Evolutionary conservation across 257 asterid genomes (phyloP).

Genomic region (Plectranthus barbatus): DNA sequence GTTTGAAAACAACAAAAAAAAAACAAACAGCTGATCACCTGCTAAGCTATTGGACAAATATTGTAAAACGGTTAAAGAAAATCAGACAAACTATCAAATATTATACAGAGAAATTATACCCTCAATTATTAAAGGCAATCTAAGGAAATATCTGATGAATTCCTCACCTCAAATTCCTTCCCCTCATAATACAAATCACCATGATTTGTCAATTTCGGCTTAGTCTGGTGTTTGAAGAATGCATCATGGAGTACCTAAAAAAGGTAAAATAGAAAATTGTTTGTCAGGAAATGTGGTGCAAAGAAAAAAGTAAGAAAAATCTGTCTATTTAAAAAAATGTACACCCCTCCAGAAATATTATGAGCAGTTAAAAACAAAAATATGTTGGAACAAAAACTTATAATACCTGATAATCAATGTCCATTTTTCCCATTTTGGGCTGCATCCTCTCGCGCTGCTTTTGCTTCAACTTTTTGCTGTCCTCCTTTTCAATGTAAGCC

Average conservation of each 20-base stretch:
- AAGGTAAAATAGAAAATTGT: neutral
- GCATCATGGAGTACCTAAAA: conserved; percentile 94
- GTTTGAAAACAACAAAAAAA: neutral
- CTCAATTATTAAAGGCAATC: neutral
- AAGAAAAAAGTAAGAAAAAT: neutral
- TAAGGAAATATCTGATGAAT: neutral
- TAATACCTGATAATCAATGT: conserved; percentile 90
- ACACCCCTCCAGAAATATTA: neutral
- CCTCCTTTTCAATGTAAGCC: conserved; percentile 98
- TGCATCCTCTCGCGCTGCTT: conserved; percentile 99
- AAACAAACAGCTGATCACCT: neutral
- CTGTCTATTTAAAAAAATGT: neutral
- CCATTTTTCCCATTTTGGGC: conserved; percentile 99
- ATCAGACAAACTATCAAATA: neutral
- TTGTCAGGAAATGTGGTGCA: neutral
- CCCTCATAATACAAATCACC: conserved; percentile 94
- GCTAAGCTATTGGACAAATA: neutral
- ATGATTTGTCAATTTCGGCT: conserved; percentile 82
- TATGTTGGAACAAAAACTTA: neutral
- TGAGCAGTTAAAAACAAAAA: neutral
- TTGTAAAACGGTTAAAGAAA: neutral
- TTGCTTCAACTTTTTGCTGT: conserved; percentile 88
- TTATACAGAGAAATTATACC: neutral
- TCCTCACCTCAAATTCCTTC: conserved; percentile 89
- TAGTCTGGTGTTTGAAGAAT: conserved; percentile 91